Base-by-base conservation (phyloP, 257 asterid species). In the Anisodus tanguticus region DNA sequence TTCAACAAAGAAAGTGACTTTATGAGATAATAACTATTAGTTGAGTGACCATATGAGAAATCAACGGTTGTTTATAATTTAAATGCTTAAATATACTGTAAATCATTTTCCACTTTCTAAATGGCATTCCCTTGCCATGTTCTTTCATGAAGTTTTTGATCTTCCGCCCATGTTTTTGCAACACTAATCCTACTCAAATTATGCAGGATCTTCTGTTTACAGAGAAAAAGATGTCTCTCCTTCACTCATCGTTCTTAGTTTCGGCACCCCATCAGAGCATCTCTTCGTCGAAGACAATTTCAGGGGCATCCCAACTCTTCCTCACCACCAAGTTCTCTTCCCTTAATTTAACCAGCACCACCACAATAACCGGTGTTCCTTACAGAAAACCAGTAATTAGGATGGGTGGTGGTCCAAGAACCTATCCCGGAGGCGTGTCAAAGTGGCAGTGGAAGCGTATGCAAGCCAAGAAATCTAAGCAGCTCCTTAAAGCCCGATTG, bases 371-470 rank as follows among this genome's bases (percentile, higher is more conserved):
- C 66, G 57, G 72, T 76, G 37, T 68, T 54, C 91, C 90, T 67
- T 85, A 15, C 84, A 86, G 13, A 85, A 78, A 87, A 82, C 83
- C 90, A 83, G 91, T 88, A 80, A 91, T 97, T 87, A 91, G 97
- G 17, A 95, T 97, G 99, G 99, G 99, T 9, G 98, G 99, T 5
- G 99, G 99, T 26, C 99, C 99, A 19, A 87, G 98, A n/a, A 97
- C 98, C 8, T 97, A 57, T 60, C 98, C 99, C 0, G 99, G 99
- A 19, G 99, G 99, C 2, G 98, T 97, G 26, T 92, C 99, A 8
- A 95, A 97, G 85, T 95, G 98, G 99, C 97, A 95, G 85, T 95
- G 99, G 99, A 97, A 95, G 86, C 88, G 95, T 60, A 95, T 95
- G 99, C 99, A 95, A 90, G 92, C 91, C 7, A 97, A 93, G 83